A percentile compares a stretch with the other conserved stretches of the same genome.
These are phyloP conservation scores for Stellera chamaejasme DNA, from an alignment of 345 rosid genomes.

Conservation along the genomic window DNA sequence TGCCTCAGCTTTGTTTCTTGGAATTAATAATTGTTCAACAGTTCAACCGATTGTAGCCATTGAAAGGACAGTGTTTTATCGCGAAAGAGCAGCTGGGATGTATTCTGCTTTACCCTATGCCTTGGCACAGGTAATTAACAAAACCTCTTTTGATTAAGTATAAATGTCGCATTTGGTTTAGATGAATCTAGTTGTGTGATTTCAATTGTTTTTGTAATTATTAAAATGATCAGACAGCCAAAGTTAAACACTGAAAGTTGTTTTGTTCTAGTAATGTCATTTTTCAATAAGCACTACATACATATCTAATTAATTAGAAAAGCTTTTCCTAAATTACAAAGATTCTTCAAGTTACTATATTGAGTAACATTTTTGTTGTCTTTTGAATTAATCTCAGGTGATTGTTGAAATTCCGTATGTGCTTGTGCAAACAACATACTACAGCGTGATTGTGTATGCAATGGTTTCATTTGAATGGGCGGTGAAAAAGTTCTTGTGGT, in stretches of 20 bases:
- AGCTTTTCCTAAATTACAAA: no score
- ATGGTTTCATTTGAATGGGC: slow-evolving; percentile 45
- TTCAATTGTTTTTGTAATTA: no score
- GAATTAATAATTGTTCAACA: slow-evolving; percentile 56
- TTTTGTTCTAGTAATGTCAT: no score
- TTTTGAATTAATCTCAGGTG: slow-evolving; percentile 19
- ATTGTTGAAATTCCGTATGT: slow-evolving; percentile 36
- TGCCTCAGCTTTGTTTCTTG: slow-evolving; percentile 46
- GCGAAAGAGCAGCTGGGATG: slow-evolving; percentile 74
- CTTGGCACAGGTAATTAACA: slow-evolving; percentile 38
- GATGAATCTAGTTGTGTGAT: no score
- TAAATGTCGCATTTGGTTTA: no score
- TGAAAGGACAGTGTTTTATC: slow-evolving; percentile 64
- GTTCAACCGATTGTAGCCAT: slow-evolving; percentile 60
- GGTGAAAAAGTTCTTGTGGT: slow-evolving; percentile 13
- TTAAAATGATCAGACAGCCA: no score
- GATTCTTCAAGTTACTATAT: no score
- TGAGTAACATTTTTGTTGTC: no score
- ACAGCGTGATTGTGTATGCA: slow-evolving; percentile 34
- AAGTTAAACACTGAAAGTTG: no score
- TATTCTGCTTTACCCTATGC: slow-evolving; percentile 67
- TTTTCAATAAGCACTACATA: no score
- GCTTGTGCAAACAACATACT: slow-evolving; percentile 27
- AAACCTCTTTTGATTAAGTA: no score
- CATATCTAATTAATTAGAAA: no score